Evolutionary conservation across 768 basidiomycete species (phyloP).

Genomic region (Serendipita indica): DNA sequence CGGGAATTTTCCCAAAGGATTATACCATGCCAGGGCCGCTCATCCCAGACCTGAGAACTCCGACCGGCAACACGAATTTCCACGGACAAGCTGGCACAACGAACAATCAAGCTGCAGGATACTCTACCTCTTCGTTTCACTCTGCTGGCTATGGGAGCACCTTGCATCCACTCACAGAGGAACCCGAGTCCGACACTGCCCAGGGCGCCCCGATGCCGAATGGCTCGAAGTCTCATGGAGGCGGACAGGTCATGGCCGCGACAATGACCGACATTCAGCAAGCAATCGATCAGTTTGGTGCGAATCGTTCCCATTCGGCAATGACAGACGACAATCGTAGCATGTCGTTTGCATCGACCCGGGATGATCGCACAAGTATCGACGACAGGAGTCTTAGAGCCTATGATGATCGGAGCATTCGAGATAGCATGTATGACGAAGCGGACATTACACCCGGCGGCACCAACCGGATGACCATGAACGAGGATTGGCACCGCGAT

Average conservation of each 20-base stretch:
- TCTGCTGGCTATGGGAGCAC: conserved; percentile 14
- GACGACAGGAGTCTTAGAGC: background rate
- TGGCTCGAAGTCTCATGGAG: background rate
- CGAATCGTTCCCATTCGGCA: background rate
- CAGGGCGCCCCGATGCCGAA: background rate
- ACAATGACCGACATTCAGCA: conserved; percentile 84
- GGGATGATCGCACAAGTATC: conserved; percentile 21
- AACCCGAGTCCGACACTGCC: conserved; percentile 19
- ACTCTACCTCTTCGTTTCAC: background rate
- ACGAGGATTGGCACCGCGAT: conserved; percentile 7
- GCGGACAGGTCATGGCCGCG: conserved; percentile 48
- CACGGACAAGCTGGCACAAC: background rate
- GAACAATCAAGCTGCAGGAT: background rate
- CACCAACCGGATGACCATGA: conserved; percentile 9
- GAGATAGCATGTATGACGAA: conserved; percentile 1
- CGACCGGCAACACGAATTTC: conserved; percentile 1
- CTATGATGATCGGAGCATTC: conserved; percentile 10
- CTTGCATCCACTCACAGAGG: conserved; percentile 34
- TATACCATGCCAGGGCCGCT: conserved; percentile 49
- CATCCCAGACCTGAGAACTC: background rate
- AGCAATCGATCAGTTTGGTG: conserved; percentile 74
- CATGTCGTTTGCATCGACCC: conserved; percentile 63
- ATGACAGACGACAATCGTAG: conserved; percentile 39
- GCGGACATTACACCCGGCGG: background rate
- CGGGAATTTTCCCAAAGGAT: conserved; percentile 82